These are phyloP conservation scores for Rhizomucor pusillus DNA, from an alignment of 371 early-diverging fungal species.

Conservation along the genomic window DNA sequence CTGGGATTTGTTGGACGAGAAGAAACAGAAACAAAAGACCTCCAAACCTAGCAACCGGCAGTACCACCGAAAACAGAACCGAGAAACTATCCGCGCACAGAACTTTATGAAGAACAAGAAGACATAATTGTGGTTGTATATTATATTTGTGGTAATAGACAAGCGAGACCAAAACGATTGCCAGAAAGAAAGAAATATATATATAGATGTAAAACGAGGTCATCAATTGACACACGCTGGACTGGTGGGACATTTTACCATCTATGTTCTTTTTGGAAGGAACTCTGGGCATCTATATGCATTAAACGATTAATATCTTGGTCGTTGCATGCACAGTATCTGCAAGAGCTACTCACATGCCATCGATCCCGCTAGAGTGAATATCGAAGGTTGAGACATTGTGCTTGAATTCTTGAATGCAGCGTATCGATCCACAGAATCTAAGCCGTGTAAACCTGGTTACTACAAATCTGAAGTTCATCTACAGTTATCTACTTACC, in stretches of 20 bases:
- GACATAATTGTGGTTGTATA: conserved; percentile 37
- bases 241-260: no score
- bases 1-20: conserved; percentile 80
- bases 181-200: no score
- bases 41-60: conserved; percentile 53
- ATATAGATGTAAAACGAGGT: no score
- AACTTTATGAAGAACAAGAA: conserved; percentile 83
- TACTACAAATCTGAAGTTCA: no score
- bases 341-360: conserved; percentile 11
- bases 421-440: neutral
- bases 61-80: conserved; percentile 64
- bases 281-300: no score
- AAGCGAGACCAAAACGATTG: no score
- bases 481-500: conserved; percentile 5
- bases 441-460: no score
- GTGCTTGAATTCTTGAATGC: conserved; percentile 1
- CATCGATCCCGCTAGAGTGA: conserved; percentile 23
- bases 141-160: neutral
- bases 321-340: no score
- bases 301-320: no score
- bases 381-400: conserved; percentile 8
- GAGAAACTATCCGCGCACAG: conserved; percentile 65
- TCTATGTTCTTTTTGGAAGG: no score
- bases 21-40: conserved; percentile 47
- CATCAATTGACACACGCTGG: no score